Evolutionary conservation across 2,329 filamentous ascomycete genomes (phyloP).

Genomic region (Fusarium equiseti): DNA sequence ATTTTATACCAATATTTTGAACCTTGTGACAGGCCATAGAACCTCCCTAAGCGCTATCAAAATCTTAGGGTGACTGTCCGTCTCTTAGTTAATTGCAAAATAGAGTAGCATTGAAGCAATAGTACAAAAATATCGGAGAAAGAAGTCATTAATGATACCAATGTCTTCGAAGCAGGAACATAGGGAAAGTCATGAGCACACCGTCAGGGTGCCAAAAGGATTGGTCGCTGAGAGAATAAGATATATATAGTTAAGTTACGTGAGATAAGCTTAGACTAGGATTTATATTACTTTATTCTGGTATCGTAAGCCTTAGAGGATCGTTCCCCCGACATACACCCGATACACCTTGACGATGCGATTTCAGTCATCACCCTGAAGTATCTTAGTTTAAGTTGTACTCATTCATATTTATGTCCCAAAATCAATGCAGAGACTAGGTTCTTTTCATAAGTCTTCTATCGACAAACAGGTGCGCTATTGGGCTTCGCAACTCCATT

Average conservation of each 20-base stretch:
- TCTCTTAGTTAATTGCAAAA: neutral
- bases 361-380: neutral
- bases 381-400: neutral
- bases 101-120: neutral
- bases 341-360: neutral
- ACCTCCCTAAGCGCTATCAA: neutral
- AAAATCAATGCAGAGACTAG: neutral
- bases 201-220: no score
- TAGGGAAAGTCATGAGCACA: neutral
- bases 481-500: conserved; percentile 45
- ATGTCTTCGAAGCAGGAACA: neutral
- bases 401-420: neutral
- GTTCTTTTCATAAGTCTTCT: neutral
- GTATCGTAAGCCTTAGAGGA: no score
- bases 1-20: rapidly evolving
- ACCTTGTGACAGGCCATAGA: neutral
- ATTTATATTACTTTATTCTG: no score
- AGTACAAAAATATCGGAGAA: neutral
- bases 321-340: no score
- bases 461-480: conserved; percentile 45
- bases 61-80: neutral
- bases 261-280: no score
- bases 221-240: no score
- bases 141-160: neutral
- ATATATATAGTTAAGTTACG: no score